Percentiles rank a stretch among this genome's conserved stretches.
Evolutionary conservation across 768 basidiomycete genomes (phyloP).

Genomic region (Boletellus emodensis): DNA sequence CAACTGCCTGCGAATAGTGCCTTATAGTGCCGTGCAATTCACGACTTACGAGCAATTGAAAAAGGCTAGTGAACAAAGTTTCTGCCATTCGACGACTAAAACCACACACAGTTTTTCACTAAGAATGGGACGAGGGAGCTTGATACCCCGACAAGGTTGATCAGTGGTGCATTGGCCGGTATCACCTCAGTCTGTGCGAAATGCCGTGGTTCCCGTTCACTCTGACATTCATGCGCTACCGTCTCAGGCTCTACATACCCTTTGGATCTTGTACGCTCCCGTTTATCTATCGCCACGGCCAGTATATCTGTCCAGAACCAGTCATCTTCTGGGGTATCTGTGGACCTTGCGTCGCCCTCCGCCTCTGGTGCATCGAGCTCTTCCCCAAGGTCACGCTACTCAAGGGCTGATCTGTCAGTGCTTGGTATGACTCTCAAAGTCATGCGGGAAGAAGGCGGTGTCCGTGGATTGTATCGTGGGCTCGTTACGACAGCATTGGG

Average conservation of each 20-base stretch:
- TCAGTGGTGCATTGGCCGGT: conserved; percentile 87
- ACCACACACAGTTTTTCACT: conserved; percentile 58
- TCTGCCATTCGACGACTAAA: conserved; percentile 26
- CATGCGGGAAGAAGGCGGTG: conserved; percentile 87
- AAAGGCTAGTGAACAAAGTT: conserved; percentile 46
- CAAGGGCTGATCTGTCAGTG: conserved; percentile 60
- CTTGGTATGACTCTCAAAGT: conserved; percentile 90
- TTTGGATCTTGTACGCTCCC: conserved; percentile 87
- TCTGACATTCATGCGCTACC: conserved; percentile 7
- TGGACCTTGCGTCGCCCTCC: conserved; percentile 26
- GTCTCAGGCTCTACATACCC: conserved; percentile 79
- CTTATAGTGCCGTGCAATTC: conserved; percentile 87
- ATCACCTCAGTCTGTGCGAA: conserved; percentile 89
- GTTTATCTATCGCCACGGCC: conserved; percentile 92
- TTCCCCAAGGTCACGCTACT: conserved; percentile 35
- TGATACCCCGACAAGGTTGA: conserved; percentile 83
- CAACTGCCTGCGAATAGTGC: conserved; percentile 89
- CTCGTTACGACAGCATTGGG: conserved; percentile 80
- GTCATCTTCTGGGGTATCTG: conserved; percentile 17
- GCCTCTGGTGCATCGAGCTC: conserved; percentile 48
- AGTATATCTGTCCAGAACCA: conserved; percentile 47
- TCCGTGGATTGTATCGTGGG: conserved; percentile 83
- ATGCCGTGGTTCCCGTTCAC: conserved; percentile 4
- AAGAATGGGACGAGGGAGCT: conserved; percentile 64
- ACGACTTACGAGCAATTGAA: conserved; percentile 90